A percentile compares a stretch with the other conserved stretches of the same genome.
phyloP scores from a whole-genome alignment of 306 rosid species.

The Dryas alaskensis region DNA sequence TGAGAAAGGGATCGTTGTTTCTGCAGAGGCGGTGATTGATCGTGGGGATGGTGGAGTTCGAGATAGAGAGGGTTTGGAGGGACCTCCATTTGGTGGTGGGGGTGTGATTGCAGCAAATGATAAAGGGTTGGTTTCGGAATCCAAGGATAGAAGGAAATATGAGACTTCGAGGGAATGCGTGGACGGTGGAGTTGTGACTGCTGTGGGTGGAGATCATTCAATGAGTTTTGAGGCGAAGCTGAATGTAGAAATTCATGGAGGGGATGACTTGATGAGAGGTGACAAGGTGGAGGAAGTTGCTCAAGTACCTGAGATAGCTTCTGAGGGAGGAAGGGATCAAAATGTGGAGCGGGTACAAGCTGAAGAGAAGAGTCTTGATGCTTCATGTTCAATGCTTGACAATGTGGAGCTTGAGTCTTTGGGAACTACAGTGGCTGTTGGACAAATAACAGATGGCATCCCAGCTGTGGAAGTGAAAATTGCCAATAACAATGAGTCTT shows the following conservation, averaged over 20 bases:
- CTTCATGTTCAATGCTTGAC: slow-evolving; percentile 6
- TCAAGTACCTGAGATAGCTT: slow-evolving; percentile 13
- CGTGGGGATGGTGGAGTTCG: slow-evolving; percentile 12
- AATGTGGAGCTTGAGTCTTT: slow-evolving; percentile 8
- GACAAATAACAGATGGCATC: slow-evolving; percentile 19
- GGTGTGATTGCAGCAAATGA: slow-evolving; percentile 15
- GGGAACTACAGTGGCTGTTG: slow-evolving; percentile 13
- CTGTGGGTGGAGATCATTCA: slow-evolving; percentile 12
- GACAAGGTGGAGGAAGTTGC: slow-evolving; percentile 12
- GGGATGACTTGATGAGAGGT: slow-evolving; percentile 13
- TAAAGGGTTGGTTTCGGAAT: slow-evolving; percentile 25
- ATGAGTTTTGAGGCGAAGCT: not conserved
- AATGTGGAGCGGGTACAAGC: slow-evolving; percentile 5
- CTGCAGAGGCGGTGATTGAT: slow-evolving; percentile 9
- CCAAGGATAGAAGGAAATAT: not conserved
- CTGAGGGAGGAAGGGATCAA: slow-evolving; percentile 1
- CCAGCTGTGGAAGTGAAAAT: slow-evolving; percentile 20
- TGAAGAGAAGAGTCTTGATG: slow-evolving; percentile 23
- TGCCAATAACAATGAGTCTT: slow-evolving; percentile 16
- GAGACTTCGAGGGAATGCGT: slow-evolving; percentile 11
- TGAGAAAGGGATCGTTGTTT: slow-evolving; percentile 14
- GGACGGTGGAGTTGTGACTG: not conserved
- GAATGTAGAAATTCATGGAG: slow-evolving; percentile 20
- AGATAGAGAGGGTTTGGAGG: slow-evolving; percentile 18
- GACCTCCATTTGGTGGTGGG: slow-evolving; percentile 5